Conservation (phyloP, 139 green algal species). For the Pseudopediastrum boryanum region DNA sequence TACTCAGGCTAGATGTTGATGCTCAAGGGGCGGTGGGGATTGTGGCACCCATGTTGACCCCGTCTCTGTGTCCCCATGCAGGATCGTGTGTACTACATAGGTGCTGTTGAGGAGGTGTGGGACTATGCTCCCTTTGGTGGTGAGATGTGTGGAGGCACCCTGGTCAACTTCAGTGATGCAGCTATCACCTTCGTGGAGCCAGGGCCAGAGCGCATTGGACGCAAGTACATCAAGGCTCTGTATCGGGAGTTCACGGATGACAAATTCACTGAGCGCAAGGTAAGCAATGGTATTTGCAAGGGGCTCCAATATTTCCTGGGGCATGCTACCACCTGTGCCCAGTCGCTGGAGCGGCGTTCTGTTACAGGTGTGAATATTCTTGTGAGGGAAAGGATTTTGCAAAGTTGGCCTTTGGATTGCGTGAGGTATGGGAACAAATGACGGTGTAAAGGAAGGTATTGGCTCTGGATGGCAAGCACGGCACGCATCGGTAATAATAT, state of each 20-base stretch:
- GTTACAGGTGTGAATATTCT: too few species aligned
- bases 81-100: conserved; percentile 63
- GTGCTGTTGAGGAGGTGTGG: conserved; percentile 56
- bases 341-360: too few species aligned
- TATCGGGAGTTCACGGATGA: conserved; percentile 77
- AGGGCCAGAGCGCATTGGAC: conserved; percentile 45
- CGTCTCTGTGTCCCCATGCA: not conserved
- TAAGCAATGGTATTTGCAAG: not conserved
- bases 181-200: conserved; percentile 46
- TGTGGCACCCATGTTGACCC: not conserved
- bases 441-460: too few species aligned
- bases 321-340: too few species aligned
- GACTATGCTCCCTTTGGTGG: conserved; percentile 52
- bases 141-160: conserved; percentile 48
- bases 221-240: conserved; percentile 59
- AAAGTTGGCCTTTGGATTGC: too few species aligned
- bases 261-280: conserved; percentile 58
- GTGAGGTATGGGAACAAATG: too few species aligned
- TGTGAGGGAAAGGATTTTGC: too few species aligned
- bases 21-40: not conserved
- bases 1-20: not conserved
- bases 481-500: too few species aligned
- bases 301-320: too few species aligned
- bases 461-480: too few species aligned
- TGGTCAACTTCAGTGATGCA: conserved; percentile 40